Percentiles rank a stretch among this genome's conserved stretches.
phyloP scores from a whole-genome alignment of 768 basidiomycete species.

The Termitomyces sp. region DNA sequence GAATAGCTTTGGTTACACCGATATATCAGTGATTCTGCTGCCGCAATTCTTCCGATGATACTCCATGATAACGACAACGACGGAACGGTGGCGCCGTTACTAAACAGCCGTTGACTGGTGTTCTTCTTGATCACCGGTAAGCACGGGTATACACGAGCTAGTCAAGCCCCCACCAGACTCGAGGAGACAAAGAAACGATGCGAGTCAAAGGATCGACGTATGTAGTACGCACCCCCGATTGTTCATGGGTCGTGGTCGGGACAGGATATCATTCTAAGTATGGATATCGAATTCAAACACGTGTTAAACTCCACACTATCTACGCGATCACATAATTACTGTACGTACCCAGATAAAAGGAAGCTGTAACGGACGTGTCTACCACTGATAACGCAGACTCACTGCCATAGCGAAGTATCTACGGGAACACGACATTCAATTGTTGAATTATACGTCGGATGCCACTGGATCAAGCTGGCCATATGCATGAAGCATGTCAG shows the following conservation, averaged over 20 bases:
- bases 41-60: slow-evolving; percentile 8
- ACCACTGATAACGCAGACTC: neutral
- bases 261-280: no score
- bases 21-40: neutral
- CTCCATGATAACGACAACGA: neutral
- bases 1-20: neutral
- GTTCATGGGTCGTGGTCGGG: no score
- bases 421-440: neutral
- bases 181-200: neutral
- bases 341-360: neutral
- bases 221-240: no score
- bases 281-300: no score
- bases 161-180: neutral
- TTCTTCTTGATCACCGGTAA: neutral
- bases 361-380: neutral
- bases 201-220: neutral
- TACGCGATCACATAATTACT: neutral
- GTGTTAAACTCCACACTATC: no score
- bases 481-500: neutral
- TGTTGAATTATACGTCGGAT: neutral
- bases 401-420: neutral
- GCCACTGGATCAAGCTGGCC: neutral
- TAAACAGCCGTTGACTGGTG: neutral
- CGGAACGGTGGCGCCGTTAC: slow-evolving; percentile 1
- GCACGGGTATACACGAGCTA: neutral